A percentile compares a stretch with the other conserved stretches of the same genome.
phyloP scores from a whole-genome alignment of 495 filamentous ascomycete genomes.

The Lasiosphaeria hispida region DNA sequence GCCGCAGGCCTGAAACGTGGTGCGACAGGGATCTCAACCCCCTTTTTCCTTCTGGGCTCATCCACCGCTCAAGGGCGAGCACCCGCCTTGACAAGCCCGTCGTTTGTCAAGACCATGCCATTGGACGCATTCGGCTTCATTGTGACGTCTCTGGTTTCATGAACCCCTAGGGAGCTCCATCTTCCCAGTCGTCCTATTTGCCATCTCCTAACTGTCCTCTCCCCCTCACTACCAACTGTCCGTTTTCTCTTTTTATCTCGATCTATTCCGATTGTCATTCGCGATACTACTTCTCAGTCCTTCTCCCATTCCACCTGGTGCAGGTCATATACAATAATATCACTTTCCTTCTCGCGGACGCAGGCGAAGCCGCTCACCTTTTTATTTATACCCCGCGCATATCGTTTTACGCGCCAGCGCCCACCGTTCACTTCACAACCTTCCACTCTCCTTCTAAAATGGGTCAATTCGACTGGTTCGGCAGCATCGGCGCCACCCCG shows the following conservation, averaged over 20 bases:
- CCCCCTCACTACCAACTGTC: too few relatives aligned
- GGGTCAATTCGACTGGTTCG: slow-evolving; percentile 51
- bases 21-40: slow-evolving; percentile 7
- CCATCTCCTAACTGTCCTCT: slow-evolving; percentile 5
- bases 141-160: slow-evolving; percentile 32
- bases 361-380: slow-evolving; percentile 1
- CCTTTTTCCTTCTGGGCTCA: background rate
- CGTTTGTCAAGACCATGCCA: too few relatives aligned
- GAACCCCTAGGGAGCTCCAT: too few relatives aligned
- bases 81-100: too few relatives aligned
- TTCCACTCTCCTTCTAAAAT: slow-evolving; percentile 17
- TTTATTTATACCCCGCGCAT: background rate
- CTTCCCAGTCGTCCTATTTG: background rate
- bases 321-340: background rate
- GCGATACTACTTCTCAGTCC: background rate
- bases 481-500: slow-evolving; percentile 46
- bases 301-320: slow-evolving; percentile 1
- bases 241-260: too few relatives aligned
- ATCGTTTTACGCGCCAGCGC: background rate
- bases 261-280: too few relatives aligned
- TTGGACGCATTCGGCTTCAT: slow-evolving; percentile 5
- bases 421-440: background rate
- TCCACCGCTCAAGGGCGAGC: too few relatives aligned
- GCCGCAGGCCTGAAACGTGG: slow-evolving; percentile 14
- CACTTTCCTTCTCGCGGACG: background rate